phyloP scores from a whole-genome alignment of 208 protist species.

The Leishmania arabica region DNA sequence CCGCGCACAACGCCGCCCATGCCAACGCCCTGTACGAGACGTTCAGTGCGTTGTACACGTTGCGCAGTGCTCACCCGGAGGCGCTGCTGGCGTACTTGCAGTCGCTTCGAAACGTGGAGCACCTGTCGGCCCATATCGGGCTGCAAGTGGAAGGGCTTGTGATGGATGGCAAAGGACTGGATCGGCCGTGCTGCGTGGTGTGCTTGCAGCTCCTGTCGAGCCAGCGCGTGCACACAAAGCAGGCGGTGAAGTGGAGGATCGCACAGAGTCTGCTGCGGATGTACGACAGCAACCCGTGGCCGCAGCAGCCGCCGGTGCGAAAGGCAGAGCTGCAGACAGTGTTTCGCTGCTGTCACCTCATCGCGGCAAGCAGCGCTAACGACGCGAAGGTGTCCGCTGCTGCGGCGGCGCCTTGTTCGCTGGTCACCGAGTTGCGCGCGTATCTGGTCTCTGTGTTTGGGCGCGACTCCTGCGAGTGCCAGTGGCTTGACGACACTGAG shows the following conservation, averaged over 20 bases:
- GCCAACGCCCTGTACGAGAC: constrained; percentile 53
- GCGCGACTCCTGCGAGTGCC: constrained; percentile 45
- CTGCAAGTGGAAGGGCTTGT: constrained; percentile 52
- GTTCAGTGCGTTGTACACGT: constrained; percentile 40
- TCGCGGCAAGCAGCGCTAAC: constrained; percentile 22
- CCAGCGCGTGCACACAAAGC: constrained; percentile 27
- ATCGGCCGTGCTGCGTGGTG: constrained; percentile 63
- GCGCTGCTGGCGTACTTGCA: constrained; percentile 68
- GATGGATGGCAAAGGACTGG: constrained; percentile 48
- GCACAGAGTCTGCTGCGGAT: constrained; percentile 34
- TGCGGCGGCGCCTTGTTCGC: neutral
- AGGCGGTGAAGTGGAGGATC: constrained; percentile 37
- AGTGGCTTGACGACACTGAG: constrained; percentile 73
- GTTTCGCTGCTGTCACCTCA: constrained; percentile 78
- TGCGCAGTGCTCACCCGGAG: constrained; percentile 70
- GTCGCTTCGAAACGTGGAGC: constrained; percentile 60
- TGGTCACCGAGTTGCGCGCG: constrained; percentile 33
- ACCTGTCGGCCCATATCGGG: constrained; percentile 30
- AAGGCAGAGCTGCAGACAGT: constrained; percentile 80
- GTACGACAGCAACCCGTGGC: constrained; percentile 76
- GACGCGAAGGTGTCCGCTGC: neutral
- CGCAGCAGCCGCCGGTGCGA: constrained; percentile 64
- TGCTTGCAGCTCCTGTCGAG: constrained; percentile 73
- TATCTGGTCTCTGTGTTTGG: constrained; percentile 53
- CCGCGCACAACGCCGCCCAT: constrained; percentile 51